Base-by-base conservation (phyloP, 2,329 filamentous ascomycete species). In the Ophiostoma australiae region DNA sequence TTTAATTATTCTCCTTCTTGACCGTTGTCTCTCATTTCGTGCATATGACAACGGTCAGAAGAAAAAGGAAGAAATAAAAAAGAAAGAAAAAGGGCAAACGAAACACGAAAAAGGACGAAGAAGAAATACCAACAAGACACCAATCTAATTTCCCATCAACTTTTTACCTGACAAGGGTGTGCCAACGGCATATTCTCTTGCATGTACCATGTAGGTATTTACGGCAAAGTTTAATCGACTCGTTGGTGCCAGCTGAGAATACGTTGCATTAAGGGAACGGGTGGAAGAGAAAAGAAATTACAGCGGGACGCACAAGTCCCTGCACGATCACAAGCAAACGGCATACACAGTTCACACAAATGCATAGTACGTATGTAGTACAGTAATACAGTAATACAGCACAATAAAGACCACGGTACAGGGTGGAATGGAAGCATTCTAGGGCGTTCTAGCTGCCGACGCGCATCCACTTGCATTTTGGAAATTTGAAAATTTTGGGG, bases 391-490 rank as follows among this genome's bases (percentile, higher is more conserved):
- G 27, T 31, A 31, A 31, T 31, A 31, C 20, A 23, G 52, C 52
- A 55, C 44, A 48, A 20, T 5, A 15, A 48, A n/a, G 17, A 48
- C 41, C 4, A 39, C 27, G 27, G 27, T 31, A 31, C 27, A 27
- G 48, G 33, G 66, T 27, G 66, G 66, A 20, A 41, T 67, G 23
- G 66, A 67, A 67, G 66, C 66, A 41, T 67, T 67, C 66, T 67
- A 67, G 66, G 35, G 66, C 66, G 66, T 67, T 67, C 66, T 67
- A 67, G 66, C 39, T 67, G 66, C 66, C 66, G 66, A 4, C 52
- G 27, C 23, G 63, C 33, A 66, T 33, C 66, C 66, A 67, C 66
- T 48, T 48, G 13, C 2, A 17, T 37, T 27, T 27, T 23, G 20
- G 61, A 20, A 20, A 37, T 39, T 23, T 35, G 20, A 15, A 10